phyloP scores from a whole-genome alignment of 2,329 filamentous ascomycete species.

The Harringtonia aguacate region DNA sequence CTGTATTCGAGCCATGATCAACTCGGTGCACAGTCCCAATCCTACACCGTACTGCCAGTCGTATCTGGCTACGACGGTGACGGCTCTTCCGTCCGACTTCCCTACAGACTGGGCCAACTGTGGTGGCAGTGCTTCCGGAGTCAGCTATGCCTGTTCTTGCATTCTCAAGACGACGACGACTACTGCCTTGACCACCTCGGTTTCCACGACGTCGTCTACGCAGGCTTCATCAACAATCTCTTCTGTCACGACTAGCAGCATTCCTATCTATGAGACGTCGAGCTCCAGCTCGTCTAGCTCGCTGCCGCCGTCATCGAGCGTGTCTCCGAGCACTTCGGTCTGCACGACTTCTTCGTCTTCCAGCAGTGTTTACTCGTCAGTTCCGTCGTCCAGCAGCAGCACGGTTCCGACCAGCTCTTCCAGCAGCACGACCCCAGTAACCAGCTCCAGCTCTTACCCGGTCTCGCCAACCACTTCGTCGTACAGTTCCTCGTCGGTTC shows the following conservation, averaged over 20 bases:
- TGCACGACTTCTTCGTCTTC: not conserved
- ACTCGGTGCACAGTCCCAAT: not conserved
- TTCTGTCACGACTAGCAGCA: too few relatives aligned
- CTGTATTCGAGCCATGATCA: constrained; percentile 9
- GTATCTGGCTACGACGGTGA: constrained; percentile 1
- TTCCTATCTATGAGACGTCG: too few relatives aligned
- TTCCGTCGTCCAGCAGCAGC: too few relatives aligned
- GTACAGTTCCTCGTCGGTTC: too few relatives aligned
- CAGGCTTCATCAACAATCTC: not conserved
- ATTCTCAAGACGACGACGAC: not conserved
- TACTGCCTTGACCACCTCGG: not conserved
- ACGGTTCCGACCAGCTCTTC: not conserved
- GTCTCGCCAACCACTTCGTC: too few relatives aligned
- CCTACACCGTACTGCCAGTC: constrained; percentile 5
- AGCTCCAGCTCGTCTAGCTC: too few relatives aligned
- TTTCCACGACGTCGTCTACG: too few relatives aligned
- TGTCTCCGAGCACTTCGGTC: too few relatives aligned
- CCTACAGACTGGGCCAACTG: constrained; percentile 9
- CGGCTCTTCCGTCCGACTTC: not conserved
- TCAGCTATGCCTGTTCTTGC: constrained; percentile 8
- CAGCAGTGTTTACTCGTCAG: too few relatives aligned
- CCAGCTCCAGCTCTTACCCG: too few relatives aligned
- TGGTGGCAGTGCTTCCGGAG: not conserved
- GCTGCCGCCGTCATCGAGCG: too few relatives aligned
- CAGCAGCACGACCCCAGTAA: too few relatives aligned